Percentiles rank a stretch among this genome's conserved stretches.
Evolutionary conservation across 192 early-diverging fungal genomes (phyloP).

Genomic region (Backusella psychrophila): DNA sequence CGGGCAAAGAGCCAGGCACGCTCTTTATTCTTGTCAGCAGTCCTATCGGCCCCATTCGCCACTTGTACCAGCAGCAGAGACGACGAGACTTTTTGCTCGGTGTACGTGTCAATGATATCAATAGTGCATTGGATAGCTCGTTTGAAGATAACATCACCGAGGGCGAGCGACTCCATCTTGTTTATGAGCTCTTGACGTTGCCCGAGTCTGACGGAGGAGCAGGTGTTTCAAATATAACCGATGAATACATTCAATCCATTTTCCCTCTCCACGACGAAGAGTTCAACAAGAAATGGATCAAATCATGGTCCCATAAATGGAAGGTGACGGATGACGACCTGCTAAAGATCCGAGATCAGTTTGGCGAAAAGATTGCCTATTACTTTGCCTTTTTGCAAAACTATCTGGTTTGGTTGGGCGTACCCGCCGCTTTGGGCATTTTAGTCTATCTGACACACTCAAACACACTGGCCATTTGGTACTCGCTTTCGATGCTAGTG

Average conservation of each 20-base stretch:
- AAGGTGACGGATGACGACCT: conserved; percentile 70
- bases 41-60: conserved; percentile 33
- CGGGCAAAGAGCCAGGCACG: conserved; percentile 44
- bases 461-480: conserved; percentile 60
- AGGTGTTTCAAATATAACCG: conserved; percentile 47
- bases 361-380: conserved; percentile 90
- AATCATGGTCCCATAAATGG: conserved; percentile 81
- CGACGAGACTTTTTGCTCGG: conserved; percentile 75
- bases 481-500: conserved; percentile 60
- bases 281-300: conserved; percentile 82
- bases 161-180: conserved; percentile 58
- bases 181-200: conserved; percentile 61
- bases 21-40: conserved; percentile 70
- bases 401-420: conserved; percentile 75
- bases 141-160: conserved; percentile 29
- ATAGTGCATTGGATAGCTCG: conserved; percentile 14
- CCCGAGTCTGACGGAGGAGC: conserved; percentile 59
- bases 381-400: conserved; percentile 96
- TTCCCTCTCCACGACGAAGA: conserved; percentile 77
- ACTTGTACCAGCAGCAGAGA: neutral
- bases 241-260: conserved; percentile 64
- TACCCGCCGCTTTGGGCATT: conserved; percentile 65
- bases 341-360: conserved; percentile 71
- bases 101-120: conserved; percentile 43
- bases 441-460: conserved; percentile 51